phyloP scores from a whole-genome alignment of 129 eudicot species.

The Lonicera japonica region DNA sequence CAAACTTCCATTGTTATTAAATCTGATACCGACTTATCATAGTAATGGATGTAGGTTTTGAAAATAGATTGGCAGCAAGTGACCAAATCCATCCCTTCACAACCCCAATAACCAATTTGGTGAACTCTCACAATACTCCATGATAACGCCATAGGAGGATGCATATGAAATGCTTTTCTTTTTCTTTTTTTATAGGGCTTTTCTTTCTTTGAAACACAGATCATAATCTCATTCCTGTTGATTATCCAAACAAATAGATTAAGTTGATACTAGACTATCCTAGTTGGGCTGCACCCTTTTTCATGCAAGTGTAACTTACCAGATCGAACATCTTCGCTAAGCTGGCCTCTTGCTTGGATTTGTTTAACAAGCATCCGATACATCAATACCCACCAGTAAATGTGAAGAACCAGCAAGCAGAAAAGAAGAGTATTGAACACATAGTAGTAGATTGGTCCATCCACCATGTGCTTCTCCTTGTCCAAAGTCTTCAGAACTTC shows the following conservation, averaged over 20 bases:
- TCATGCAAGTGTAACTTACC: slow-evolving; percentile 43
- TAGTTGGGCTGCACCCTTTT: neutral
- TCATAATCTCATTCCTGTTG: too few relatives aligned
- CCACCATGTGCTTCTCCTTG: slow-evolving; percentile 63
- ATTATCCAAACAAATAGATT: neutral
- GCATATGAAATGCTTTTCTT: neutral
- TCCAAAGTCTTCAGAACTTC: slow-evolving; percentile 69
- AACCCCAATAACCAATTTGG: neutral
- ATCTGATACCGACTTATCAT: neutral
- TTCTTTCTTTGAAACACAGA: too few relatives aligned
- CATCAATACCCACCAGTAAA: slow-evolving; percentile 97
- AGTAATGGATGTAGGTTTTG: neutral
- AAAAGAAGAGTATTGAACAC: slow-evolving; percentile 79
- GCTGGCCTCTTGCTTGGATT: slow-evolving; percentile 74
- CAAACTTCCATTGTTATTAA: neutral
- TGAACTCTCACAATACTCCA: neutral
- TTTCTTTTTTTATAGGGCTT: too few relatives aligned
- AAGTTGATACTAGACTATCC: neutral
- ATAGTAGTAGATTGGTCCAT: slow-evolving; percentile 80
- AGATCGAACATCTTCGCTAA: slow-evolving; percentile 96
- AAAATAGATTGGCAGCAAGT: too few relatives aligned
- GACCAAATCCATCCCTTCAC: neutral
- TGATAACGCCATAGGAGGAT: too few relatives aligned
- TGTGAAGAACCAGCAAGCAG: slow-evolving; percentile 83
- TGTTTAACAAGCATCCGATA: slow-evolving; percentile 95